Evolutionary conservation across 176 grass and related monocot species (phyloP), one percentile per base, ranked within the genome.

Genomic region (Poa annua): DNA sequence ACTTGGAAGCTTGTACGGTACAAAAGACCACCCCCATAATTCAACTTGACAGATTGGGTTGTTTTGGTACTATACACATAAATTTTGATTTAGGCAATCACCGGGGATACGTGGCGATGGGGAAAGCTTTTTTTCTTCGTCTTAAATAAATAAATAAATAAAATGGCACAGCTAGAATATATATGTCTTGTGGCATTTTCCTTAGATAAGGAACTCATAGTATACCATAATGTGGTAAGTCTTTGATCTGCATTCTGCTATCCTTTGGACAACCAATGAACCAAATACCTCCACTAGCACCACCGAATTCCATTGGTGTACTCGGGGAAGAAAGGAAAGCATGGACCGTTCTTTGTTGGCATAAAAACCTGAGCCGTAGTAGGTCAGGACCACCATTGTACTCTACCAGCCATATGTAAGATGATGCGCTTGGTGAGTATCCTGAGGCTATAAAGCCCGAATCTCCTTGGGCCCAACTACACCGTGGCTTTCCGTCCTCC

Each of bases 401-500:
- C 82, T 91, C 77, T 78, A 78, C 56, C 47, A 81, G 85, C 77
- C 85, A 91, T 81, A 76, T 76, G 55, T 80, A 89, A 64, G 53
- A 89, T 80, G 82, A 89, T 81, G 71, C 26, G 51, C 62, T 81
- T 34, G 70, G 76, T 48, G 69, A 81, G 38, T 86, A 57, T 67
- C 74, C 50, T 67, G 84, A 69, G 86, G 50, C 70, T 75, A 81
- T 64, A 83, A 88, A 88, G 67, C 79, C 65, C 73, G 73, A 88
- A 85, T 91, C 86, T 91, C 86, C 73, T 85, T 88, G 82, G 86
- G 82, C 82, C 82, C 89, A 88, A 42, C 76, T 76, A 84, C 71
- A 26, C 45, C 66, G 69, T 80, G 76, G 68, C 83, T 85, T 83
- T 83, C 47, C 51, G 83, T 88, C 68, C 79, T 81, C 86, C 68